A percentile compares a stretch with the other conserved stretches of the same genome.
Conservation (phyloP, 805 yeast species). For the Sungouiella thailandica region DNA sequence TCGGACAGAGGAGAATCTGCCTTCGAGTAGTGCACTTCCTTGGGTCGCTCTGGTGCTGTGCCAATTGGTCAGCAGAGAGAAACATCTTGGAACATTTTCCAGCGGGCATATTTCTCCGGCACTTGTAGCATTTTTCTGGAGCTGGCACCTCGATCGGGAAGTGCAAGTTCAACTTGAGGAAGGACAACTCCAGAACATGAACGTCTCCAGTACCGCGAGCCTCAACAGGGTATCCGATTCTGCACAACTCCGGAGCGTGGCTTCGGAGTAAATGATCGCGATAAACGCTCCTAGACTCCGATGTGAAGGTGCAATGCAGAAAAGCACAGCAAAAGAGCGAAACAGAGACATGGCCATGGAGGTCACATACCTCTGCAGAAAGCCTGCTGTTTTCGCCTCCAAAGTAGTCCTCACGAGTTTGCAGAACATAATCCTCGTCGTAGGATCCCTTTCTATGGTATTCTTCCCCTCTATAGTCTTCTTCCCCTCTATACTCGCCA, state of each 20-base stretch:
- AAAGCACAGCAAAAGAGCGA: constrained; percentile 11
- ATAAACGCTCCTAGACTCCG: constrained; percentile 8
- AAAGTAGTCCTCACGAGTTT: too few relatives aligned
- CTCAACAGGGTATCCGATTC: constrained; percentile 15
- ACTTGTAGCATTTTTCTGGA: constrained; percentile 6
- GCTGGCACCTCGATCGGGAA: constrained; percentile 10
- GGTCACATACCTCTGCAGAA: constrained; percentile 1
- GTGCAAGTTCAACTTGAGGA: constrained; percentile 11
- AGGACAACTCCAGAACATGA: constrained; percentile 8
- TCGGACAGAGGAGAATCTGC: constrained; percentile 34
- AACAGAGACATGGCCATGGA: not conserved
- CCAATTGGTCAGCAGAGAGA: constrained; percentile 1
- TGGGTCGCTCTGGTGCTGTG: constrained; percentile 15
- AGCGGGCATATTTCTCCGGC: not conserved
- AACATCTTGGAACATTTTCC: constrained; percentile 9
- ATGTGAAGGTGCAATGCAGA: constrained; percentile 5
- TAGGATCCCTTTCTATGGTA: too few relatives aligned
- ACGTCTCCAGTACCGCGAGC: not conserved
- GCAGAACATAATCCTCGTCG: too few relatives aligned
- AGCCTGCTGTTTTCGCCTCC: constrained; percentile 3
- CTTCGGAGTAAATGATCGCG: constrained; percentile 7
- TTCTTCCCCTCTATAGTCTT: too few relatives aligned
- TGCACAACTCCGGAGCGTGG: constrained; percentile 8
- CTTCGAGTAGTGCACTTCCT: constrained; percentile 22
- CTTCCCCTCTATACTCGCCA: too few relatives aligned